Percentiles rank a stretch among this genome's conserved stretches.
phyloP scores from a whole-genome alignment of 2,329 filamentous ascomycete species.

The Ceratocystis alfenasii region DNA sequence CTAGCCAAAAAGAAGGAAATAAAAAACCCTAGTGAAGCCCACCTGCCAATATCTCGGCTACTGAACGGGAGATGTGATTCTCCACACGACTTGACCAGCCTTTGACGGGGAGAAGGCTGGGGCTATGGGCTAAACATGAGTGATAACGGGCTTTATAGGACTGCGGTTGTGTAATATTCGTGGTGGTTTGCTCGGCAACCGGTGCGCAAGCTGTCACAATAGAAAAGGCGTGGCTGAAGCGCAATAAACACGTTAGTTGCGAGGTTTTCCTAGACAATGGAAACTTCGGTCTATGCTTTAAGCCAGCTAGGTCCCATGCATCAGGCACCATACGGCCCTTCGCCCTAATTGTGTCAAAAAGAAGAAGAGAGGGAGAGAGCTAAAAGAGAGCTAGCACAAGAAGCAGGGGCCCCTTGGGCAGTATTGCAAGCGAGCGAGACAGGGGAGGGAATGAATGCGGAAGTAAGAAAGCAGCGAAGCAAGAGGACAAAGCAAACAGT shows the following conservation, averaged over 20 bases:
- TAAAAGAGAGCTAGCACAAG: not conserved
- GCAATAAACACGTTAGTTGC: not conserved
- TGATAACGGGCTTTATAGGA: not conserved
- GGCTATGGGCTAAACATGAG: not conserved
- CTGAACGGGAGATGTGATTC: constrained; percentile 1
- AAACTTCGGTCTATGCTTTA: not conserved
- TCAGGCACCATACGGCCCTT: not conserved
- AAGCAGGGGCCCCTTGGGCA: not conserved
- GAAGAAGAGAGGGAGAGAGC: not conserved
- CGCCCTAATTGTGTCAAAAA: not conserved
- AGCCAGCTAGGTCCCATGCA: not conserved
- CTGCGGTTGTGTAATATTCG: not conserved
- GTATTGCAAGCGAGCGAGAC: not conserved
- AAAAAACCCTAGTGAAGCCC: not conserved
- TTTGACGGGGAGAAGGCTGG: not conserved
- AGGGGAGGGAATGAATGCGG: not conserved
- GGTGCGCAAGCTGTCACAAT: not conserved
- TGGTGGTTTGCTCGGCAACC: not conserved
- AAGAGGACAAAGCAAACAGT: not conserved
- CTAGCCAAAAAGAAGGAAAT: not conserved
- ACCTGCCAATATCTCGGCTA: constrained; percentile 11
- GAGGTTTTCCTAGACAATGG: not conserved
- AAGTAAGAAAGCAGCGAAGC: not conserved
- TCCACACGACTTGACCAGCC: not conserved
- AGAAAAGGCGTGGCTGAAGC: not conserved